Base-by-base conservation (phyloP, 2,329 filamentous ascomycete species). In the Fusarium irregulare region DNA sequence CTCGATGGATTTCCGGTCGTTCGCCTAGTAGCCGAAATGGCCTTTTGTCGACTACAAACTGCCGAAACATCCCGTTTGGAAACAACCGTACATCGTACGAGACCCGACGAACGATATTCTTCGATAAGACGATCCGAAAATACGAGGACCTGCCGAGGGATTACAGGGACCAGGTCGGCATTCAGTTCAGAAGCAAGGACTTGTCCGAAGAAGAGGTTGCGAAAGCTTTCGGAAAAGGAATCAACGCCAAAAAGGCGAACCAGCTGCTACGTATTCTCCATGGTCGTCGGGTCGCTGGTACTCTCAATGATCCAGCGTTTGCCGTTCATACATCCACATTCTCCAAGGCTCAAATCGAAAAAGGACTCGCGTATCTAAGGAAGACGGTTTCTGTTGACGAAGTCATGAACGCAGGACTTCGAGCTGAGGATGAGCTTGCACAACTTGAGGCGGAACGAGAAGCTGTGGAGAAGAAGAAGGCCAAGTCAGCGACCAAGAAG, bases 271-370 rank as follows among this genome's bases (percentile, higher is more conserved):
- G 82, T 55, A 86, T 91, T 51, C 78, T 91, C 14, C 89, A 91
- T 74, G 89, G 89, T 11, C 84, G 88, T 37, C 83, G 89, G 42
- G 87, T 91, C 23, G 88, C 89, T 10, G 89, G 89, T 34, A 90
- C 88, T 5, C 80, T 91, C 44, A 84, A 88, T 13, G 89, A 91
- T 73, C 88, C 88, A 4, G 80, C 79, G 7, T 82, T 87, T 49
- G 78, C 79, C 37, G 68, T 78, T 27, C 84, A 88, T 68, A 88
- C 87, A 28, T 78, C 78, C 4, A 73, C 76, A 12, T 89, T 81
- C 68, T 78, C 79, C 11, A 56, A 77, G 4, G 64, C 77, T 2
- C 82, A 88, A 62, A 79, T 84, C 18, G 75, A 78, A 18, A 81
- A 73, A 44, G 89, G 83, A 1, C 78, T 91, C 58, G 78, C 77